Base-by-base conservation (phyloP, 176 grass and related monocot species). In the Rhynchospora breviuscula region DNA sequence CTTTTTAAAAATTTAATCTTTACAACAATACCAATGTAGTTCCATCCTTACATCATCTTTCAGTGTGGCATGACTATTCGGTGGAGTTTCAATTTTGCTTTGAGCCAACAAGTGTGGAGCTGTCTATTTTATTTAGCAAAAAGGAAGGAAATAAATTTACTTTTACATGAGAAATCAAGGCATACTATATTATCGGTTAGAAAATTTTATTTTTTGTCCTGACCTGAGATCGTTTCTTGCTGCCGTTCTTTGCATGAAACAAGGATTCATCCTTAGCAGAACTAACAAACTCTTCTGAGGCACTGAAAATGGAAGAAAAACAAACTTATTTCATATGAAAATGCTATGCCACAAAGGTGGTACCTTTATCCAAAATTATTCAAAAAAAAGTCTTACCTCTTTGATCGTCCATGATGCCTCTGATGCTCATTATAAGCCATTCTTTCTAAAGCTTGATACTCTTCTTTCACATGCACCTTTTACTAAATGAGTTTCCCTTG, bases 31-130 rank as follows among this genome's bases (percentile, higher is more conserved):
- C 8, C n/a, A 58, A 33, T 13, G 13, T 31, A 52, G 6, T 58
- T 8, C 5, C 21, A 51, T 82, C 1, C 83, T 93, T 78, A 97
- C 94, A 84, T 97, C 91, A 15, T 93, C 89, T 87, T 97, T 91
- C 82, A 97, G 87, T 1, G 89, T 90, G 3, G 80, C 70, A 45
- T 89, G 86, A 59, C 86, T 75, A 60, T 90, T 93, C 48, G 80
- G 84, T 43, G 91, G 87, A 29, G 87, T 78, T 83, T 75, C 90
- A 15, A 75, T 21, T 58, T 63, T 23, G 44, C 78, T 80, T 19
- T 90, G 87, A 58, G 54, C 78, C 59, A 75, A 68, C 48, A 25
- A 75, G 75, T 84, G 71, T 71, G 88, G 83, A 59, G 73, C 66
- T 73, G 47, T 83, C 67, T 59, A 72, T 47, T 23, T 58, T n/a